Evolutionary conservation across 805 yeast species (phyloP).

Genomic region (Candida maesae): DNA sequence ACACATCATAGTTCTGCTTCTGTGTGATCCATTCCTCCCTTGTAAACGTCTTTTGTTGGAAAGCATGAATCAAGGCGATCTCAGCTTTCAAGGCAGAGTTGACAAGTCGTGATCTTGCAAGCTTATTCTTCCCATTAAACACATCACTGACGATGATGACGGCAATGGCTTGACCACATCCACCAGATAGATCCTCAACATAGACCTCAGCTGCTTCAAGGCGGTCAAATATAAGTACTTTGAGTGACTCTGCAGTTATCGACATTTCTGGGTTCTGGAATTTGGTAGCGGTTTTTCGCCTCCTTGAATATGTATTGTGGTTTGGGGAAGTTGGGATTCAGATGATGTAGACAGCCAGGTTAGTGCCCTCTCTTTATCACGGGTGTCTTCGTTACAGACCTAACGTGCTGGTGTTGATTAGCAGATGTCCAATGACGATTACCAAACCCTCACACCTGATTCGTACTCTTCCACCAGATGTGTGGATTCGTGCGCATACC

Average conservation of each 20-base stretch:
- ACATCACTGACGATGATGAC: slow-evolving; percentile 75
- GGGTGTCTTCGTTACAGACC: too few species aligned
- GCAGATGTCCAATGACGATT: too few species aligned
- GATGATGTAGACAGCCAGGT: too few species aligned
- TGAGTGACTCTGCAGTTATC: slow-evolving; percentile 37
- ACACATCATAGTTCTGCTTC: slow-evolving; percentile 22
- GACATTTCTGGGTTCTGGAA: slow-evolving; percentile 2
- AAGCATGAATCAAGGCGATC: slow-evolving; percentile 86
- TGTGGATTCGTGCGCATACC: too few species aligned
- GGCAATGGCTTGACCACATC: slow-evolving; percentile 98
- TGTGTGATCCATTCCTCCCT: slow-evolving; percentile 73
- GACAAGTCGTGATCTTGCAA: slow-evolving; percentile 83
- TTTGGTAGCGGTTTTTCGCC: too few species aligned
- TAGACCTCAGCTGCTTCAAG: slow-evolving; percentile 63
- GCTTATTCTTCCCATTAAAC: slow-evolving; percentile 78
- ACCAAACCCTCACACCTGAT: too few species aligned
- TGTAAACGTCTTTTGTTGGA: slow-evolving; percentile 88
- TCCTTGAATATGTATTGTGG: too few species aligned
- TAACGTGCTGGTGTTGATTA: too few species aligned
- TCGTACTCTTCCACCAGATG: too few species aligned
- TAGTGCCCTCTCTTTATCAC: too few species aligned
- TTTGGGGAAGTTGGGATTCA: too few species aligned
- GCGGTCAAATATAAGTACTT: slow-evolving; percentile 46
- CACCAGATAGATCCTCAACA: slow-evolving; percentile 70
- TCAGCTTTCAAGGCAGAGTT: slow-evolving; percentile 79